phyloP scores from a whole-genome alignment of 106 monocot genomes.

The Ottelia alismoides region DNA sequence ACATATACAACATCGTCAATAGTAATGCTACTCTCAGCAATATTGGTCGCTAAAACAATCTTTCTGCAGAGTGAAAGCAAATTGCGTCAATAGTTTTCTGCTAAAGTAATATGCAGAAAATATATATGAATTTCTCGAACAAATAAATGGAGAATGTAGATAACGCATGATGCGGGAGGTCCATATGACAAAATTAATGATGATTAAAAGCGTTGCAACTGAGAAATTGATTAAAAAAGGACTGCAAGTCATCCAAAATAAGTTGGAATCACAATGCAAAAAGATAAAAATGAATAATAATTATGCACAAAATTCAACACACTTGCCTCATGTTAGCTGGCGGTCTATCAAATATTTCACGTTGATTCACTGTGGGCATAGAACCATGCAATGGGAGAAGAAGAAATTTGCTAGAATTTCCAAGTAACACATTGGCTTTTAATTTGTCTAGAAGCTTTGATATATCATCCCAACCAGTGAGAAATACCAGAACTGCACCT shows the following conservation, averaged over 20 bases:
- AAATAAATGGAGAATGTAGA: too few relatives aligned
- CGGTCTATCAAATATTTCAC: conserved; percentile 94
- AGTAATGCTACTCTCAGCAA: conserved; percentile 96
- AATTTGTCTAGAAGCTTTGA: conserved; percentile 84
- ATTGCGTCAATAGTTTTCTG: neutral
- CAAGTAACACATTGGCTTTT: conserved; percentile 60
- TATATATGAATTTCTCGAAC: too few relatives aligned
- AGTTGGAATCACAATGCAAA: too few relatives aligned
- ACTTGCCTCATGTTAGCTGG: conserved; percentile 65
- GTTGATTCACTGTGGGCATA: conserved; percentile 95
- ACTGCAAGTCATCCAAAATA: too few relatives aligned
- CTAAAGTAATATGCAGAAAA: too few relatives aligned
- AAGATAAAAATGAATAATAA: too few relatives aligned
- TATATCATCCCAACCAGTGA: conserved; percentile 99
- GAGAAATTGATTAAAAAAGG: too few relatives aligned
- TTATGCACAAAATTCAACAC: too few relatives aligned
- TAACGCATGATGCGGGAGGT: too few relatives aligned
- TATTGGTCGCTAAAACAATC: conserved; percentile 95
- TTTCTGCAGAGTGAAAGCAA: conserved; percentile 35
- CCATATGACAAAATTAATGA: too few relatives aligned
- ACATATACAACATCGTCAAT: conserved; percentile 97
- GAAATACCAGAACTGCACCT: conserved; percentile 94
- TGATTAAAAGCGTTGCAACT: too few relatives aligned
- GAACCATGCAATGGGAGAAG: conserved; percentile 96
- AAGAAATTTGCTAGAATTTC: conserved; percentile 70